Evolutionary conservation across 495 filamentous ascomycete genomes (phyloP).

Genomic region (Podospora comata): DNA sequence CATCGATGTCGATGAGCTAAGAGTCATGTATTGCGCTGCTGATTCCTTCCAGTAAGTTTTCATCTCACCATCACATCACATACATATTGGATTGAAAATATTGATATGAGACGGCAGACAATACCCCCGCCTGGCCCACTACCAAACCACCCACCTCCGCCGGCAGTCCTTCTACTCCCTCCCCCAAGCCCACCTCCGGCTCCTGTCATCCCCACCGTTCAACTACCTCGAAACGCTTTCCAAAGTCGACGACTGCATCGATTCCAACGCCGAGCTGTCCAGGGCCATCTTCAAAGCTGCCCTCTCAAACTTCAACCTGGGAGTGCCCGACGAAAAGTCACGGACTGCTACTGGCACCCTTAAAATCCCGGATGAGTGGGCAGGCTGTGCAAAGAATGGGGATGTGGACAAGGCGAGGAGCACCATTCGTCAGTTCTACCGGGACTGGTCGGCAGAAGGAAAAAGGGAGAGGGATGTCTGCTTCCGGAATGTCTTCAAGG

Average conservation of each 20-base stretch:
- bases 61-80: neutral
- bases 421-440: conserved; percentile 87
- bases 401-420: conserved; percentile 89
- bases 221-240: conserved; percentile 73
- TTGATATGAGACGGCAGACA: conserved; percentile 49
- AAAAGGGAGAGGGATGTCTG: conserved; percentile 66
- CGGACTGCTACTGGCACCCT: conserved; percentile 18
- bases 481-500: conserved; percentile 66
- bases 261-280: conserved; percentile 79
- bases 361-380: conserved; percentile 53
- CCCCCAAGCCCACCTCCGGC: conserved; percentile 74
- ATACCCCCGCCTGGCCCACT: conserved; percentile 78
- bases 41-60: conserved; percentile 80
- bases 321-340: conserved; percentile 11
- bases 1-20: conserved; percentile 66
- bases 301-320: conserved; percentile 61
- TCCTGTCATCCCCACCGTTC: conserved; percentile 78
- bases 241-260: conserved; percentile 81
- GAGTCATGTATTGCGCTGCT: conserved; percentile 70
- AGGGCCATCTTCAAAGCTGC: conserved; percentile 67
- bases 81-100: neutral
- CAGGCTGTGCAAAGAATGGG: conserved; percentile 57
- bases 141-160: conserved; percentile 82
- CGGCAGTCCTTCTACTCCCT: conserved; percentile 89
- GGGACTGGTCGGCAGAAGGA: conserved; percentile 89